phyloP scores from a whole-genome alignment of 345 rosid genomes.

The Populus pruinosa region DNA sequence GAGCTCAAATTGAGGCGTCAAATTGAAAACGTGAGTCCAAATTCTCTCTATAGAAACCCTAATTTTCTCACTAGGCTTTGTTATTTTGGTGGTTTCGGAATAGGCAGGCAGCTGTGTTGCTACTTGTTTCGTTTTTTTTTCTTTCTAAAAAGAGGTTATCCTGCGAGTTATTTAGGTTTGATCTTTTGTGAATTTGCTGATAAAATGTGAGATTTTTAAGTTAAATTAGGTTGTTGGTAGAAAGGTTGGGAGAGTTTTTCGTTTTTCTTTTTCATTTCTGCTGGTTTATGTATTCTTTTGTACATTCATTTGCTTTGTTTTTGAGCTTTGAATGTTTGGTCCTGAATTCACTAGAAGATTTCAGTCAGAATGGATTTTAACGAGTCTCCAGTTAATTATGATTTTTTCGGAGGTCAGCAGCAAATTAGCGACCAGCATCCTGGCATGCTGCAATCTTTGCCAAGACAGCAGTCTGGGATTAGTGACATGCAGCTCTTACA shows the following conservation, averaged over 20 bases:
- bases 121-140: conserved; percentile 8
- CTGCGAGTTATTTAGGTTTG: conserved; percentile 5
- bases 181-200: conserved; percentile 23
- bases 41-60: conserved; percentile 39
- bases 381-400: conserved; percentile 65
- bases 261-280: not conserved
- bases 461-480: conserved; percentile 68
- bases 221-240: not conserved
- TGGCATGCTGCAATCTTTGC: conserved; percentile 56
- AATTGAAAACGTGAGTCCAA: conserved; percentile 34
- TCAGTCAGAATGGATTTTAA: conserved; percentile 43
- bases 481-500: conserved; percentile 75
- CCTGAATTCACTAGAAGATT: conserved; percentile 45
- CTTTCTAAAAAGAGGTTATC: not conserved
- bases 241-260: not conserved
- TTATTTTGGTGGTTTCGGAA: not conserved
- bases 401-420: conserved; percentile 66
- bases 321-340: conserved; percentile 5
- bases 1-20: conserved; percentile 30
- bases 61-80: conserved; percentile 10
- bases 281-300: not conserved
- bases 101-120: conserved; percentile 18
- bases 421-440: conserved; percentile 57
- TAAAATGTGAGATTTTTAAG: not conserved
- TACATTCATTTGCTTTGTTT: not conserved